Percentiles rank a stretch among this genome's conserved stretches.
Evolutionary conservation across 768 basidiomycete species (phyloP).

Genomic region (Tricholomella constricta): DNA sequence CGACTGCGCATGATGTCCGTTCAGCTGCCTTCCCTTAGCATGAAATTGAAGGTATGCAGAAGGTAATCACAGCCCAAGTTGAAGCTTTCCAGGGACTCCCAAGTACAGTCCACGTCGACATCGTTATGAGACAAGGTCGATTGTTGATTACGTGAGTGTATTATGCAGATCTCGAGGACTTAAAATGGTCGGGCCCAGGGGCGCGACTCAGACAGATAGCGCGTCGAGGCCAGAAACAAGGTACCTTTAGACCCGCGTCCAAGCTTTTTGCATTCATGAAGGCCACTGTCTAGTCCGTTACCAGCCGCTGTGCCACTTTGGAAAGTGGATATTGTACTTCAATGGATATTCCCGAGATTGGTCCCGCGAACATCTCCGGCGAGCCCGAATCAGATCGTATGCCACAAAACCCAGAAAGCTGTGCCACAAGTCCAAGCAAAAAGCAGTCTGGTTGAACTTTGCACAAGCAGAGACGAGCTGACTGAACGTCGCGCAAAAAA

Average conservation of each 20-base stretch:
- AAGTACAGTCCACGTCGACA: background rate
- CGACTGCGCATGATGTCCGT: background rate
- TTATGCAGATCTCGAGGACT: background rate
- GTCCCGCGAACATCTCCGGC: background rate
- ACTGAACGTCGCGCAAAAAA: too few species aligned
- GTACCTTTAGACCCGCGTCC: too few species aligned
- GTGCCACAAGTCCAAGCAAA: too few species aligned
- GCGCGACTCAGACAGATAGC: background rate
- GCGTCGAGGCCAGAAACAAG: too few species aligned
- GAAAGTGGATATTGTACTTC: background rate
- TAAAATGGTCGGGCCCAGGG: too few species aligned
- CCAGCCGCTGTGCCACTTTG: background rate
- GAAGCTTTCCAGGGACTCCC: background rate
- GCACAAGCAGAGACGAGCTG: too few species aligned
- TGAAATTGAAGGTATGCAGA: background rate
- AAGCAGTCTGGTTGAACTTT: too few species aligned
- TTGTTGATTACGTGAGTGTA: background rate
- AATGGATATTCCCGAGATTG: background rate
- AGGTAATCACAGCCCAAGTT: too few species aligned
- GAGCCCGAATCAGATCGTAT: background rate
- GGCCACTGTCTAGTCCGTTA: background rate
- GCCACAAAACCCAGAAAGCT: too few species aligned
- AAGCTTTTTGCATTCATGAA: too few species aligned
- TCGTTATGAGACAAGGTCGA: background rate
- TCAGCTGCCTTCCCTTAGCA: background rate